Percentiles rank a stretch among this genome's conserved stretches.
phyloP scores from a whole-genome alignment of 768 basidiomycete genomes.

The Tulasnella sp. region DNA sequence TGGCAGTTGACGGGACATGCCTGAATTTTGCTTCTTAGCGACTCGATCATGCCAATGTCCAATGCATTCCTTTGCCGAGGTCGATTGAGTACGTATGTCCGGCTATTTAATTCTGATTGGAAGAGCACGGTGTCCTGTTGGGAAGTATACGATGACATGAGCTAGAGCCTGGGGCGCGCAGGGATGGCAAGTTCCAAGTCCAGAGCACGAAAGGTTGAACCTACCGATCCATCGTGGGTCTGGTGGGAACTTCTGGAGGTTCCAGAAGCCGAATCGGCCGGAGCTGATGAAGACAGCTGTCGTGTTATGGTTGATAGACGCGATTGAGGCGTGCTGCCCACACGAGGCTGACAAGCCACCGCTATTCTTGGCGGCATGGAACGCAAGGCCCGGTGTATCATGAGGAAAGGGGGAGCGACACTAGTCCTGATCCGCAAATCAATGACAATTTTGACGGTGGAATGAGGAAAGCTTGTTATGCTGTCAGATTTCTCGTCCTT shows the following conservation, averaged over 20 bases:
- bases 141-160: not conserved
- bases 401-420: not conserved
- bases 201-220: conserved; percentile 8
- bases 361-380: conserved; percentile 4
- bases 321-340: conserved; percentile 5
- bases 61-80: conserved; percentile 74
- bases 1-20: conserved; percentile 31
- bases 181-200: not conserved
- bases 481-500: no score
- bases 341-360: conserved; percentile 11
- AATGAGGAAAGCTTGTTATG: no score
- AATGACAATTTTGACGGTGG: no score
- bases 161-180: not conserved
- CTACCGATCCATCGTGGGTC: conserved; percentile 10
- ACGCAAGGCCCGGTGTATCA: conserved; percentile 10
- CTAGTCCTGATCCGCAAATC: no score
- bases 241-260: not conserved
- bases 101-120: conserved; percentile 49
- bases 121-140: conserved; percentile 41
- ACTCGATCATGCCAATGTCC: conserved; percentile 62
- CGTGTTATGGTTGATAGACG: conserved; percentile 9
- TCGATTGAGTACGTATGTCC: conserved; percentile 72
- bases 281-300: conserved; percentile 1
- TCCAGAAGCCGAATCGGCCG: not conserved
- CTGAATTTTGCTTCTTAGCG: conserved; percentile 64